Evolutionary conservation across 805 yeast species (phyloP), one percentile per base, ranked within the genome.

Genomic region (Ogataea naganishii): DNA sequence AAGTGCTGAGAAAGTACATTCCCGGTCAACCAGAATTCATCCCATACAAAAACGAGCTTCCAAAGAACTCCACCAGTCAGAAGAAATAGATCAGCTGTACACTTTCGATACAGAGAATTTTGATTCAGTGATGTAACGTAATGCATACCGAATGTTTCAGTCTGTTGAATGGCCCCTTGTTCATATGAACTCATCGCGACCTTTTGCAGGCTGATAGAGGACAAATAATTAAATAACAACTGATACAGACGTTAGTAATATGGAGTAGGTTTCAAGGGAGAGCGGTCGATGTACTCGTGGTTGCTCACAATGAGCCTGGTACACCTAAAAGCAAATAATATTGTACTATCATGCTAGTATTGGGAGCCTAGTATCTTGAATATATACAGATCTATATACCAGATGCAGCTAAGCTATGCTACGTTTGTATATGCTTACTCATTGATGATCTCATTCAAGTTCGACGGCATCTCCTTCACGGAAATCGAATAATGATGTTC

Each of bases 11-110:
- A 70, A 84, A 75, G 60, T 92, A 80, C 69, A 84, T 92, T 51
- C 98, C 98, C 34, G 98, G 98, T 44, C 95, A 86, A 63, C 98
- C 98, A 20, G 96, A 89, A 57, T 92, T 92, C 61, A 64, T 92
- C 47, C 97, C 96, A 30, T 92, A 62, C 58, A 73, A 72, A 35
- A 84, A 80, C 60, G 97, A 85, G 54, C 72, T 89, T 49, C 95
- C 96, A 60, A 88, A 88, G 75, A 84, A 86, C 67, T 79, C 92
- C 23, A 84, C 95, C 41, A 82, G 94, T 31, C 72, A 69, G 58
- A 77, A 76, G 71, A 67, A 67, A 52, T 20, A 20, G 22, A 11
- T 11, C 22, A 11, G 22, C 11, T 11, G 22, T 11, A 20, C 11
- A 20, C n/a, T n/a, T n/a, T 11, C 22, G 11, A 20, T n/a, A n/a